Evolutionary conservation across 2,329 filamentous ascomycete genomes (phyloP).

Genomic region (Macroventuria anomochaeta): DNA sequence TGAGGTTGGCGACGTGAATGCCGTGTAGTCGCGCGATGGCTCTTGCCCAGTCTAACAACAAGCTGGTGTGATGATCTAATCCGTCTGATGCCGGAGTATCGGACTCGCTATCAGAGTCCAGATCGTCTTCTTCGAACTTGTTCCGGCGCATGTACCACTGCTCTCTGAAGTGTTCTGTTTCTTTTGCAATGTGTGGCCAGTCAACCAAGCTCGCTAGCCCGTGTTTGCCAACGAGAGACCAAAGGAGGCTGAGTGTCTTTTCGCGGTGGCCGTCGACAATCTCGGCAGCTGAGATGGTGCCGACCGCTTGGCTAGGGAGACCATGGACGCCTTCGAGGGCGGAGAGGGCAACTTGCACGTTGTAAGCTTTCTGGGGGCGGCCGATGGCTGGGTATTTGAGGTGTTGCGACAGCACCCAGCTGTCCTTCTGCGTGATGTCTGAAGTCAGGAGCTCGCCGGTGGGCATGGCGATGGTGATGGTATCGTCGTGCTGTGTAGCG

Average conservation of each 20-base stretch:
- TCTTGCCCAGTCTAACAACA: slow-evolving; percentile 65
- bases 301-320: slow-evolving; percentile 49
- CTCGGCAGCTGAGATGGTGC: slow-evolving; percentile 60
- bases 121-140: slow-evolving; percentile 39
- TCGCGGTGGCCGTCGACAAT: slow-evolving; percentile 70
- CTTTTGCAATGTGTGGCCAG: slow-evolving; percentile 60
- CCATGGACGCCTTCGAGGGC: slow-evolving; percentile 57
- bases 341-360: slow-evolving; percentile 64
- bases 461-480: slow-evolving; percentile 55
- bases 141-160: slow-evolving; percentile 40
- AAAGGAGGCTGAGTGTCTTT: slow-evolving; percentile 67
- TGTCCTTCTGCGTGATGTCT: slow-evolving; percentile 42
- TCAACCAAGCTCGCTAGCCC: slow-evolving; percentile 62
- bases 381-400: slow-evolving; percentile 64
- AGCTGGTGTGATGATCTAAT: slow-evolving; percentile 44
- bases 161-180: slow-evolving; percentile 55
- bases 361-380: slow-evolving; percentile 64
- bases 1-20: slow-evolving; percentile 60
- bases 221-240: slow-evolving; percentile 64
- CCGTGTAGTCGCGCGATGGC: slow-evolving; percentile 57
- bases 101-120: slow-evolving; percentile 41
- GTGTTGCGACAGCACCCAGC: slow-evolving; percentile 61
- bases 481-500: slow-evolving; percentile 43
- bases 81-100: slow-evolving; percentile 30
- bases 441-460: slow-evolving; percentile 54